Conservation (phyloP, 345 rosid species). For the Gossypium stocksii region DNA sequence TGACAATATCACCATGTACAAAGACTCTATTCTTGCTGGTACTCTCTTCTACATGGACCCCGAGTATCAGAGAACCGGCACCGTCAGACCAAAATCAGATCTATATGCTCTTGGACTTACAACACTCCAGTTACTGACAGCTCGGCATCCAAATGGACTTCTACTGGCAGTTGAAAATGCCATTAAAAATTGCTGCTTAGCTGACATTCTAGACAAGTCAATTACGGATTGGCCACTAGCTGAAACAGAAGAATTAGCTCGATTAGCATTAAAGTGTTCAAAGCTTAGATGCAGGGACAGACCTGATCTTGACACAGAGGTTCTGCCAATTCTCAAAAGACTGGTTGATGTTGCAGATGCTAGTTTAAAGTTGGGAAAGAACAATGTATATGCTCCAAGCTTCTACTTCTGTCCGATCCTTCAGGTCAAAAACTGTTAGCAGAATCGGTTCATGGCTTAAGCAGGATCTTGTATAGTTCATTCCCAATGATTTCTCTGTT, state of each 20-base stretch:
- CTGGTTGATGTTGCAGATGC: slow-evolving; percentile 55
- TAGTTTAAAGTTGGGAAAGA: slow-evolving; percentile 41
- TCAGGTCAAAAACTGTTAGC: slow-evolving; percentile 44
- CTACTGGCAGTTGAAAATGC: slow-evolving; percentile 54
- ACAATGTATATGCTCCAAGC: slow-evolving; percentile 44
- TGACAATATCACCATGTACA: slow-evolving; percentile 63
- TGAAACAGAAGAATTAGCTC: slow-evolving; percentile 65
- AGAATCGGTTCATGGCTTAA: background rate
- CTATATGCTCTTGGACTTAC: slow-evolving; percentile 75
- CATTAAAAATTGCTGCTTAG: slow-evolving; percentile 45
- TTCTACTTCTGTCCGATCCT: slow-evolving; percentile 81
- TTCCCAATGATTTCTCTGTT: background rate
- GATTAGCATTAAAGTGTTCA: slow-evolving; percentile 59
- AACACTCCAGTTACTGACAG: slow-evolving; percentile 61
- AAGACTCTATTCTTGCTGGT: slow-evolving; percentile 64
- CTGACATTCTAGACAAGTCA: slow-evolving; percentile 55
- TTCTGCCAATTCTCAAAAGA: slow-evolving; percentile 66
- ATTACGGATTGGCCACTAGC: slow-evolving; percentile 67
- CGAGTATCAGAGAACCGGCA: slow-evolving; percentile 83
- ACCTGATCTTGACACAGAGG: slow-evolving; percentile 76
- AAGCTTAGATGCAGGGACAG: slow-evolving; percentile 84
- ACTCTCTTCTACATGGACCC: slow-evolving; percentile 88
- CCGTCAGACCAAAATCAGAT: slow-evolving; percentile 86
- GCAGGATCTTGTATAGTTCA: background rate
- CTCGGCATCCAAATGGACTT: slow-evolving; percentile 64